These are phyloP conservation scores for Hyparrhenia diplandra DNA, from an alignment of 176 grass and related monocot species.

Conservation along the genomic window DNA sequence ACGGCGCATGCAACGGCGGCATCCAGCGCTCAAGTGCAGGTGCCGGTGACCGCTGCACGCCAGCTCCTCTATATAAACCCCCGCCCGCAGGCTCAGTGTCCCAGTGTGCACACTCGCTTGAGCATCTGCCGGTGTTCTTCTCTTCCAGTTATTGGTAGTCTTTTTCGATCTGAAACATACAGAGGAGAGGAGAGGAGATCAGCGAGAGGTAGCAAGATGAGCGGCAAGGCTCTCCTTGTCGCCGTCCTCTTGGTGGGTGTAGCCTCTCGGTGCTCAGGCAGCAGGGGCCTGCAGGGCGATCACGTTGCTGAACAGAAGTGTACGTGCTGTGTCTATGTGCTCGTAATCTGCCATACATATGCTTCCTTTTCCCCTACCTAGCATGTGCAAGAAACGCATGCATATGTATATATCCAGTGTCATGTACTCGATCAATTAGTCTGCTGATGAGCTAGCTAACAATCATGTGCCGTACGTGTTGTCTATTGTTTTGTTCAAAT, in stretches of 20 bases:
- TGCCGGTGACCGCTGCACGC: not conserved
- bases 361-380: not conserved
- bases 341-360: not conserved
- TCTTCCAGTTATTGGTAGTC: not conserved
- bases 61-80: constrained; percentile 34
- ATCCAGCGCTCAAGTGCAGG: not conserved
- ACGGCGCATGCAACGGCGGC: not conserved
- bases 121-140: not conserved
- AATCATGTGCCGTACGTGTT: not conserved
- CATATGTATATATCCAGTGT: not conserved
- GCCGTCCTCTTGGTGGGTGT: constrained; percentile 52
- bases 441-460: not conserved
- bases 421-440: not conserved
- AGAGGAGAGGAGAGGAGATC: too few relatives aligned
- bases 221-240: constrained; percentile 46
- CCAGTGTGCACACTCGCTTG: constrained; percentile 22
- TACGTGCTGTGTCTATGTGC: not conserved
- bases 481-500: not conserved
- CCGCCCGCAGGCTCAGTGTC: constrained; percentile 3
- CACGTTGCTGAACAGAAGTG: constrained; percentile 52
- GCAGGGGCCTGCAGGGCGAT: constrained; percentile 35
- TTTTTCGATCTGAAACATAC: not conserved
- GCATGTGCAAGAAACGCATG: not conserved
- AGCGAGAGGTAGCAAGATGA: not conserved
- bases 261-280: constrained; percentile 41